Evolutionary conservation across 306 rosid species (phyloP).

Genomic region (Cucumis sativus): Cucumber_9930_V3 NC_026657.2:27664501-27665000

Average conservation of each 20-base stretch:
- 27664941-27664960: constrained; percentile 84
- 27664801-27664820: background rate
- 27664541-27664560: background rate
- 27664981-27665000: constrained; percentile 70
- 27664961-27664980: constrained; percentile 61
- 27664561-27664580: background rate
- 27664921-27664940: constrained; percentile 74
- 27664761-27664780: background rate
- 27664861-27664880: constrained; percentile 59
- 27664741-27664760: constrained; percentile 45
- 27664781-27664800: background rate
- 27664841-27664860: background rate
- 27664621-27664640: background rate
- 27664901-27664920: constrained; percentile 84
- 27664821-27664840: background rate
- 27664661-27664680: constrained; percentile 89
- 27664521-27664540: too few species aligned
- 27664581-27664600: background rate
- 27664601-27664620: background rate
- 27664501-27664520: too few species aligned
- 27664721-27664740: constrained; percentile 66
- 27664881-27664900: constrained; percentile 55
- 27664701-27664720: constrained; percentile 85
- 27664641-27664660: constrained; percentile 84
- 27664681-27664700: constrained; percentile 76